Evolutionary conservation across 306 rosid species (phyloP), one percentile per base, ranked within the genome.

Genomic region (Cicer judaicum): DNA sequence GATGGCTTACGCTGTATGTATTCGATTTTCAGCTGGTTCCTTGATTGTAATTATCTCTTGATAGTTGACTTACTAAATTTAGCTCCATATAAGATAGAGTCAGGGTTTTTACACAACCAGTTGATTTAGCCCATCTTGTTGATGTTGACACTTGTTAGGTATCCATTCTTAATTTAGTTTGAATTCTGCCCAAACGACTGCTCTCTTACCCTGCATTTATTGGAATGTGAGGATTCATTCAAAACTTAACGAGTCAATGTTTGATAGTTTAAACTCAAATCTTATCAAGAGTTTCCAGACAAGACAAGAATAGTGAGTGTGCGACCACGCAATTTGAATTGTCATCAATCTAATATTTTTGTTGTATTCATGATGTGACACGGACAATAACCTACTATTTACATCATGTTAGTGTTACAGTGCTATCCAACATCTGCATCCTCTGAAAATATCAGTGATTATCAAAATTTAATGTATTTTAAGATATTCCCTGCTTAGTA

Each of bases 1-100:
- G 74, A 80, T 50, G 91, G 91, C 63, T 76, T 91, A 76, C 87
- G 85, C 60, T 70, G 89, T 87, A 79, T 65, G 87, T 81, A 54
- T 53, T 68, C 8, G 6, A 38, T 29, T 40, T 64, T 34, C 59
- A 44, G 68, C 12, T 74, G 10, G 64, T 79, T 80, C 16, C 18
- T 72, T 79, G 63, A 64, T 69, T 77, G 34, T 75, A 29, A 14
- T 40, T 60, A 13, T 74, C 59, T 18, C 24, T 41, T 46, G 12
- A 66, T 46, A 19, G 56, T 44, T 64, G 10, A 29, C 3, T 3
- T 3, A 29, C 34, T 78, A n/a, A n/a, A 40, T 24, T 54, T 61
- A 7, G 34, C 64, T 79, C 54, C 15, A 36, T 36, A 61, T 14
- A 61, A 12, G 66, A 36, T 13, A 39, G 46, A 11, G n/a, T 12